These are phyloP conservation scores for Neurospora sp. DNA, from an alignment of 495 filamentous ascomycete species.

Conservation along the genomic window DNA sequence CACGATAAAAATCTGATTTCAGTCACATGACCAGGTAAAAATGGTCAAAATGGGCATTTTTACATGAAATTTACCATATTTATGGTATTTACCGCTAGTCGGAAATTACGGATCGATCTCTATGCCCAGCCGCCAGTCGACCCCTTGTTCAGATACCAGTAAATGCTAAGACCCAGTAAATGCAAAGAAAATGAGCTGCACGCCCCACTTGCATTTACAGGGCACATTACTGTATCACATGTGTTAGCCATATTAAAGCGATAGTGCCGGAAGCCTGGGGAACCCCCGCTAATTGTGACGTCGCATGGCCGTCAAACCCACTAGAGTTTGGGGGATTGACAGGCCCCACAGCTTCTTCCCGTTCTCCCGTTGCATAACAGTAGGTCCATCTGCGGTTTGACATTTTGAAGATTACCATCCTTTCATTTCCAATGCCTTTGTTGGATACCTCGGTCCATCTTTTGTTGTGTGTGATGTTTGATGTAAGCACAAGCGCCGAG, in stretches of 20 bases:
- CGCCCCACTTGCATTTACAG: too few species aligned
- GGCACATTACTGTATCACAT: too few species aligned
- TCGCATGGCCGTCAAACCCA: not conserved
- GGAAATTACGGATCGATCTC: too few species aligned
- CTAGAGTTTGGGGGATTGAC: not conserved
- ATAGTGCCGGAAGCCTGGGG: not conserved
- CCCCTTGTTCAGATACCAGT: too few species aligned
- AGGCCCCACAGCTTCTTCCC: not conserved
- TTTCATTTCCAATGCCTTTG: not conserved
- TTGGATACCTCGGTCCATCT: not conserved
- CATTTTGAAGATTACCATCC: not conserved
- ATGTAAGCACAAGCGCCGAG: not conserved
- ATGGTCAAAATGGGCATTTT: too few species aligned
- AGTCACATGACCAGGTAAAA: too few species aligned
- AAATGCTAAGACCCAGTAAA: too few species aligned
- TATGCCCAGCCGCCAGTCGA: too few species aligned
- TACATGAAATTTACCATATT: too few species aligned
- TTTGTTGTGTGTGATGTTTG: not conserved
- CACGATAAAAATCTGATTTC: too few species aligned
- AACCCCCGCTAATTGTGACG: not conserved
- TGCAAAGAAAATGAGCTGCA: too few species aligned
- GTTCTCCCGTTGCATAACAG: not conserved
- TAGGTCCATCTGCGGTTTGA: not conserved
- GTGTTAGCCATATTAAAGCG: not conserved
- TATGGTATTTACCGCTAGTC: too few species aligned